phyloP scores from a whole-genome alignment of 2,329 filamentous ascomycete species.

The Chaetomium strumarium region DNA sequence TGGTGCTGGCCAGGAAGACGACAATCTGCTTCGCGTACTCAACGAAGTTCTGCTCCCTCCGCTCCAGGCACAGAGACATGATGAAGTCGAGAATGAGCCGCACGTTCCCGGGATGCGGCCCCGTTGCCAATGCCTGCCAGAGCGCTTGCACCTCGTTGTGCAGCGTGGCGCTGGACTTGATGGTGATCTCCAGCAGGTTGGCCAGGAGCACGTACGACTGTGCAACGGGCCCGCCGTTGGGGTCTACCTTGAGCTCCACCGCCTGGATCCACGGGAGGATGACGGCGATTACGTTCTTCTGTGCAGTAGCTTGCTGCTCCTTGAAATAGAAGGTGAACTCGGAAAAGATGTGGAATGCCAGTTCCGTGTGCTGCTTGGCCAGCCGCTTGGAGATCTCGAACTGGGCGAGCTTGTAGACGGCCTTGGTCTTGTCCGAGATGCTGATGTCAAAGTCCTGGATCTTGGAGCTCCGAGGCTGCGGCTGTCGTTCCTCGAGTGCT shows the following conservation, averaged over 20 bases:
- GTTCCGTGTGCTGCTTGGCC: constrained; percentile 78
- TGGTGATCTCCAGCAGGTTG: constrained; percentile 93
- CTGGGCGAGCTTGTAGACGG: constrained; percentile 94
- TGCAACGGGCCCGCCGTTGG: constrained; percentile 82
- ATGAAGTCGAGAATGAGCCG: constrained; percentile 94
- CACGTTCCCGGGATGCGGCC: constrained; percentile 88
- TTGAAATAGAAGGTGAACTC: constrained; percentile 95
- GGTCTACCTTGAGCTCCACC: constrained; percentile 86
- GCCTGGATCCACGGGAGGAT: constrained; percentile 95
- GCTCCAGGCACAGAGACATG: constrained; percentile 86
- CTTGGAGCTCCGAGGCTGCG: constrained; percentile 68
- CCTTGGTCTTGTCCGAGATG: constrained; percentile 96
- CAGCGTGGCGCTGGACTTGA: constrained; percentile 77
- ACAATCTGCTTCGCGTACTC: constrained; percentile 98
- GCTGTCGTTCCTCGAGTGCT: constrained; percentile 74
- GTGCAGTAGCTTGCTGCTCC: constrained; percentile 71
- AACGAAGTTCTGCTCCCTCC: constrained; percentile 95
- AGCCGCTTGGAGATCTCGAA: constrained; percentile 93
- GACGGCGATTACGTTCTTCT: constrained; percentile 89
- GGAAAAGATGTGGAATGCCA: constrained; percentile 91
- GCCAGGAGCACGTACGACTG: constrained; percentile 91
- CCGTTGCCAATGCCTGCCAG: constrained; percentile 93
- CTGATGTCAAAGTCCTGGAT: constrained; percentile 97
- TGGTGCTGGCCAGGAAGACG: constrained; percentile 84
- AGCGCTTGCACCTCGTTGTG: constrained; percentile 97